These are phyloP conservation scores for Paraconiothyrium sp. DNA, from an alignment of 2,329 filamentous ascomycete species.

Conservation along the genomic window DNA sequence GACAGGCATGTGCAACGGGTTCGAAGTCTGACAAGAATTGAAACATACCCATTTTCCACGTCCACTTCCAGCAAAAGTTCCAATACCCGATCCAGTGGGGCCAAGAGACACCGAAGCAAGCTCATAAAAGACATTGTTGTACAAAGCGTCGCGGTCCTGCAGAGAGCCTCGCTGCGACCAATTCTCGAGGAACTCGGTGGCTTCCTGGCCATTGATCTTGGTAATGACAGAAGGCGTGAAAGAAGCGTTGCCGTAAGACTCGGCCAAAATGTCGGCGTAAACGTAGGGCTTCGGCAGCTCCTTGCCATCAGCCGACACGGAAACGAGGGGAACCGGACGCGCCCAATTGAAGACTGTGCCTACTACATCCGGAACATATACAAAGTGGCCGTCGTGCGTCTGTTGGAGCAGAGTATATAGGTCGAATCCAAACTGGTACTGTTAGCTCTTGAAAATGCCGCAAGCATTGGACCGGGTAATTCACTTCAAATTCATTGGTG, in stretches of 20 bases:
- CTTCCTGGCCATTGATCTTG: conserved; percentile 67
- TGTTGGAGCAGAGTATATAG: conserved; percentile 56
- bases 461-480: not conserved
- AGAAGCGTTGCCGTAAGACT: conserved; percentile 51
- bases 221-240: conserved; percentile 60
- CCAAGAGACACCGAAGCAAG: conserved; percentile 56
- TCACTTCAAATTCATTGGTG: conserved; percentile 53
- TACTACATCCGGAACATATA: conserved; percentile 64
- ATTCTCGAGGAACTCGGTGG: conserved; percentile 59
- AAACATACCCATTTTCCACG: conserved; percentile 45
- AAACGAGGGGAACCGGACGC: conserved; percentile 63
- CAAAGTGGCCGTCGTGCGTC: conserved; percentile 73
- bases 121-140: conserved; percentile 60
- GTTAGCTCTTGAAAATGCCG: not conserved
- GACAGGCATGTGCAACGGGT: not conserved
- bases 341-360: conserved; percentile 62
- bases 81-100: conserved; percentile 50
- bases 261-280: conserved; percentile 57
- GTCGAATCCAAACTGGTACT: conserved; percentile 44
- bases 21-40: not conserved
- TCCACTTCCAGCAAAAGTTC: conserved; percentile 57
- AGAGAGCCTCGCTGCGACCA: conserved; percentile 59
- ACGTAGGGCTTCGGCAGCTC: conserved; percentile 66
- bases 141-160: conserved; percentile 68
- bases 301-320: conserved; percentile 64